Percentiles rank a stretch among this genome's conserved stretches.
Conservation (phyloP, 148 eudicot species). For the Selenicereus undatus region DNA sequence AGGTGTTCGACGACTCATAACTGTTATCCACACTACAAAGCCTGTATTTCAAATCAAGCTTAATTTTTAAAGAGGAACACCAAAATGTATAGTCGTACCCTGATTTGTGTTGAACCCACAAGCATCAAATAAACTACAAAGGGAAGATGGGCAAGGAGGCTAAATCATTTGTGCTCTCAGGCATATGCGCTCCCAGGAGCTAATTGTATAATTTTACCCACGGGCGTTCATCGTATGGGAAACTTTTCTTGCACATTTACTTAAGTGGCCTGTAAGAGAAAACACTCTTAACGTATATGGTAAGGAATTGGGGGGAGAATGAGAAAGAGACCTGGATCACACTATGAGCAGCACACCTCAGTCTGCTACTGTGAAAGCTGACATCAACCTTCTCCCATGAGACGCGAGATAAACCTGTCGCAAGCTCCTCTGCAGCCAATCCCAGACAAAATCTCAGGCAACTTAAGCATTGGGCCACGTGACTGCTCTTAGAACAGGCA, state of each 20-base stretch:
- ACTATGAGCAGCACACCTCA: slow-evolving; percentile 78
- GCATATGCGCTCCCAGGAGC: no score
- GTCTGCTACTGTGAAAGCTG: slow-evolving; percentile 80
- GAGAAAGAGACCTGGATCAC: slow-evolving; percentile 70
- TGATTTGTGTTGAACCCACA: no score
- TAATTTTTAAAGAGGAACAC: background rate
- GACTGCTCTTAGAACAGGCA: slow-evolving; percentile 4
- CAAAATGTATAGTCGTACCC: background rate
- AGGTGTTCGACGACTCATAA: no score
- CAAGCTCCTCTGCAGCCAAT: slow-evolving; percentile 68
- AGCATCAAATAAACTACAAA: no score
- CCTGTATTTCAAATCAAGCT: background rate
- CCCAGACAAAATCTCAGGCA: slow-evolving; percentile 5
- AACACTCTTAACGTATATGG: background rate
- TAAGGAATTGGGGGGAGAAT: background rate
- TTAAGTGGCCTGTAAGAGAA: no score
- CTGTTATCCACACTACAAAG: no score
- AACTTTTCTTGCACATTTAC: no score
- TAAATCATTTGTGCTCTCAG: no score
- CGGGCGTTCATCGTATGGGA: no score
- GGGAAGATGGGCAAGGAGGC: no score
- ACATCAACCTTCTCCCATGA: slow-evolving; percentile 99
- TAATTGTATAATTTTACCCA: no score
- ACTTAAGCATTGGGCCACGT: background rate
- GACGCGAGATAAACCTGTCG: slow-evolving; percentile 67